phyloP scores from a whole-genome alignment of 257 asterid genomes.

The Nicotiana tomentosiformis region DNA sequence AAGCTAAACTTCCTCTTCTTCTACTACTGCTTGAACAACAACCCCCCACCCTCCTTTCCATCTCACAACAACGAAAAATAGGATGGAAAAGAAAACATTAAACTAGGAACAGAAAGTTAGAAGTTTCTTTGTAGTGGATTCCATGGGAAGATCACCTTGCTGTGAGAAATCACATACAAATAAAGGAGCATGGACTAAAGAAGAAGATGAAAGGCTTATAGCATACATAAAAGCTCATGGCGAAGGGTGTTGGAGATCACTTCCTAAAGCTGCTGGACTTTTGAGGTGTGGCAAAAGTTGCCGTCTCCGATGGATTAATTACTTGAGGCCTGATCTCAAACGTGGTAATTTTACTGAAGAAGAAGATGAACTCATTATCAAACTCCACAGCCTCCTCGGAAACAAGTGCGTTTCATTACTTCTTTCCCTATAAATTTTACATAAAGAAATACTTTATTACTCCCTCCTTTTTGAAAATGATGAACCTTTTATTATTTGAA shows the following conservation, averaged over 20 bases:
- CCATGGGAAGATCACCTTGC: slow-evolving; percentile 95
- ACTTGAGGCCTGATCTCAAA: slow-evolving; percentile 82
- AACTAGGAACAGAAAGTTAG: too few relatives aligned
- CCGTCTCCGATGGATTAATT: slow-evolving; percentile 90
- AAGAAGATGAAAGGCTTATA: slow-evolving; percentile 21
- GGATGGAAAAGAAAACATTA: background rate
- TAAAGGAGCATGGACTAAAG: background rate
- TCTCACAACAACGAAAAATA: too few relatives aligned
- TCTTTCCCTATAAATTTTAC: too few relatives aligned
- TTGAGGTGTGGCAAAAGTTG: slow-evolving; percentile 94
- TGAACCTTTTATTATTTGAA: too few relatives aligned
- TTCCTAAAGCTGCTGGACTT: slow-evolving; percentile 93
- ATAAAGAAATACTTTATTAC: too few relatives aligned
- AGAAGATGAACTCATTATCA: slow-evolving; percentile 84
- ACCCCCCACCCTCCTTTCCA: too few relatives aligned
- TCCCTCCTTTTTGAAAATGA: too few relatives aligned
- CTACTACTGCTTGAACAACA: background rate
- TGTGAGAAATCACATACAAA: slow-evolving; percentile 92
- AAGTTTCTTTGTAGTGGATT: background rate
- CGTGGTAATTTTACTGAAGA: slow-evolving; percentile 78
- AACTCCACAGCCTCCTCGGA: slow-evolving; percentile 82
- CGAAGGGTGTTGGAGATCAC: slow-evolving; percentile 94
- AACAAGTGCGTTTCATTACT: slow-evolving; percentile 43
- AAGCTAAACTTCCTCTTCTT: slow-evolving; percentile 2
- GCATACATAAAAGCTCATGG: slow-evolving; percentile 75